A percentile compares a stretch with the other conserved stretches of the same genome.
These are phyloP conservation scores for Cyberlindnera amylophila DNA, from an alignment of 805 yeast genomes.

Conservation along the genomic window DNA sequence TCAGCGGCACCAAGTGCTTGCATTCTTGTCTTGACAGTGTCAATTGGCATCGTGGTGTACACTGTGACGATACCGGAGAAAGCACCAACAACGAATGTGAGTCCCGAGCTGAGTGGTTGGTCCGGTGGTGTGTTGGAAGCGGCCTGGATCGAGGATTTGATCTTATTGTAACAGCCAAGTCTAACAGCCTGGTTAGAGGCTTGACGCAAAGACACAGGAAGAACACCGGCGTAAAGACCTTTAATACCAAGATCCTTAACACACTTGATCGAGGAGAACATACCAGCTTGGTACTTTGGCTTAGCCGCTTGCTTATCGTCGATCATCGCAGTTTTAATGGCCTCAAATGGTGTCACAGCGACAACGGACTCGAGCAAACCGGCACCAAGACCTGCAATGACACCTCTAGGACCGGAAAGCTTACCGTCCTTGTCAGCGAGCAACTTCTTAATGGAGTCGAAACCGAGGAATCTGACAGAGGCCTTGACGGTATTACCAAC, in stretches of 20 bases:
- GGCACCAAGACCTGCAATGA: slow-evolving; percentile 96
- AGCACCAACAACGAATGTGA: slow-evolving; percentile 88
- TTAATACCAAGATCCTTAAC: slow-evolving; percentile 73
- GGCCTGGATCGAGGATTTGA: slow-evolving; percentile 74
- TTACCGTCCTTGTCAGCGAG: slow-evolving; percentile 83
- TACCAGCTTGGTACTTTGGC: slow-evolving; percentile 69
- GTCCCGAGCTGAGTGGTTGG: slow-evolving; percentile 69
- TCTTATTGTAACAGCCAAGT: slow-evolving; percentile 86
- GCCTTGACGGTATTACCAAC: slow-evolving; percentile 96
- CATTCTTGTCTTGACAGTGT: slow-evolving; percentile 95
- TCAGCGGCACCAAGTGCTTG: slow-evolving; percentile 80
- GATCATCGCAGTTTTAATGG: slow-evolving; percentile 91
- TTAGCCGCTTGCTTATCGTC: slow-evolving; percentile 79
- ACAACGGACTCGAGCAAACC: slow-evolving; percentile 87
- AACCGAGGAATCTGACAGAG: slow-evolving; percentile 90
- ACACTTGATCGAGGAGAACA: slow-evolving; percentile 56
- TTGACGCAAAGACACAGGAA: slow-evolving; percentile 93
- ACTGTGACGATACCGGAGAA: slow-evolving; percentile 88
- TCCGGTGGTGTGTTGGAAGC: slow-evolving; percentile 61
- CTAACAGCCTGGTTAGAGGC: slow-evolving; percentile 95
- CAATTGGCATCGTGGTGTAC: slow-evolving; percentile 92
- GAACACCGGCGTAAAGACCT: slow-evolving; percentile 83
- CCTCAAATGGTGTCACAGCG: slow-evolving; percentile 96
- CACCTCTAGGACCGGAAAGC: slow-evolving; percentile 86
- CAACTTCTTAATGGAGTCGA: slow-evolving; percentile 76